Conservation (phyloP, 2,329 filamentous ascomycete species). For the Tetracladium maxilliforme region DNA sequence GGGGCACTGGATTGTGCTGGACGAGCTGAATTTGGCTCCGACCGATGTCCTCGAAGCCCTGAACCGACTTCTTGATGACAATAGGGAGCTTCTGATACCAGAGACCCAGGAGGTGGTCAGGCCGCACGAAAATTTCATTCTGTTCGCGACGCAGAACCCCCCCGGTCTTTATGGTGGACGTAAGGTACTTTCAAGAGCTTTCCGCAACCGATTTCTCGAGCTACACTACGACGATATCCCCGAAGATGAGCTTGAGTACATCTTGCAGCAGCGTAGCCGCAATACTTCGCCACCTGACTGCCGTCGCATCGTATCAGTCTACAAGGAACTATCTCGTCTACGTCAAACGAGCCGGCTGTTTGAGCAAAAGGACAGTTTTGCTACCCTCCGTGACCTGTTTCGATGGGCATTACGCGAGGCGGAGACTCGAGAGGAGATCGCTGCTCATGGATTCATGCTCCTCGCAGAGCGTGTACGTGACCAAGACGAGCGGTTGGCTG, state of each 20-base stretch:
- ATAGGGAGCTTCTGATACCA: conserved; percentile 85
- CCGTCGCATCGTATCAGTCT: conserved; percentile 79
- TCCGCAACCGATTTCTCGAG: conserved; percentile 93
- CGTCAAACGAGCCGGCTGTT: conserved; percentile 86
- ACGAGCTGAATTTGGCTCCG: conserved; percentile 91
- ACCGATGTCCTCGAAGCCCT: conserved; percentile 94
- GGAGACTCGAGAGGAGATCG: conserved; percentile 76
- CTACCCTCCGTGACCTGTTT: conserved; percentile 89
- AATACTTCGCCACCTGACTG: conserved; percentile 85
- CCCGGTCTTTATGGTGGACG: conserved; percentile 89
- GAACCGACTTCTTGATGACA: conserved; percentile 91
- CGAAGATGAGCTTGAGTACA: conserved; percentile 82
- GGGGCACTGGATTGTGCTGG: conserved; percentile 95
- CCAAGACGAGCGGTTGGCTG: conserved; percentile 66
- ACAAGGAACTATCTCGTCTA: conserved; percentile 78
- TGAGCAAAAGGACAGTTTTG: conserved; percentile 95
- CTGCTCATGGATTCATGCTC: conserved; percentile 89
- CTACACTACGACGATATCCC: conserved; percentile 97
- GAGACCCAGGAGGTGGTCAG: conserved; percentile 91
- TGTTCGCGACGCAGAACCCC: conserved; percentile 96
- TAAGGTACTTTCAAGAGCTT: conserved; percentile 85
- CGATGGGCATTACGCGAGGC: conserved; percentile 82
- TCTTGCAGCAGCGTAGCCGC: conserved; percentile 75
- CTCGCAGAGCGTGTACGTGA: conserved; percentile 91
- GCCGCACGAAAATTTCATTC: conserved; percentile 89